phyloP scores from a whole-genome alignment of 2,329 filamentous ascomycete genomes.

The Purpureocillium takamizusanense region DNA sequence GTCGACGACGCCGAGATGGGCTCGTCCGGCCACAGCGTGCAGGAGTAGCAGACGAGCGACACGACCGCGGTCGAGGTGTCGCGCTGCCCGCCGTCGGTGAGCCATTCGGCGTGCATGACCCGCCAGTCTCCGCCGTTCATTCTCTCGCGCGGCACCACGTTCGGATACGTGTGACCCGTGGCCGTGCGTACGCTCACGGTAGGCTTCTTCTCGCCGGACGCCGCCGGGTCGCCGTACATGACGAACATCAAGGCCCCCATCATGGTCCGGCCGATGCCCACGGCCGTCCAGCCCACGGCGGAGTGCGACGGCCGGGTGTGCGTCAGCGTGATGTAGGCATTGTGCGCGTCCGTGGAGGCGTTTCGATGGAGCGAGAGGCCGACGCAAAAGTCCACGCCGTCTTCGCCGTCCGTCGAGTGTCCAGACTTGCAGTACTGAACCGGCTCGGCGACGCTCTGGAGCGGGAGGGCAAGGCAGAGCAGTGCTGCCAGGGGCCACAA shows the following conservation, averaged over 20 bases:
- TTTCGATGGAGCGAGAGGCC: constrained; percentile 10
- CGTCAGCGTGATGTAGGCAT: constrained; percentile 9
- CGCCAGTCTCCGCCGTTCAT: constrained; percentile 6
- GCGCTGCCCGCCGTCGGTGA: not conserved
- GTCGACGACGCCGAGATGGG: constrained; percentile 7
- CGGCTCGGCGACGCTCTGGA: constrained; percentile 2
- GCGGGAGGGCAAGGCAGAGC: not conserved
- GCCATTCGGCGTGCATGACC: constrained; percentile 7
- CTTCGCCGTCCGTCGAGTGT: not conserved
- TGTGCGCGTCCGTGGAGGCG: constrained; percentile 8
- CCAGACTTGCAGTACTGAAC: constrained; percentile 12
- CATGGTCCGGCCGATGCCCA: constrained; percentile 10
- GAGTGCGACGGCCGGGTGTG: not conserved
- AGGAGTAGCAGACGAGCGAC: constrained; percentile 14
- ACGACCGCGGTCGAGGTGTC: constrained; percentile 6
- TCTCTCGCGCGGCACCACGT: constrained; percentile 1
- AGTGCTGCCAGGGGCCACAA: no score
- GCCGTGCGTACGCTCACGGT: constrained; percentile 9
- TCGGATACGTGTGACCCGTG: constrained; percentile 5
- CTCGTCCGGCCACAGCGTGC: constrained; percentile 10
- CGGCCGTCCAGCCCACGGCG: constrained; percentile 9
- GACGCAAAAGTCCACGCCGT: constrained; percentile 10
- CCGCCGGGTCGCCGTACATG: constrained; percentile 9
- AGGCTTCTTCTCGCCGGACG: constrained; percentile 2
- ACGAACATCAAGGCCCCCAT: constrained; percentile 12